A percentile compares a stretch with the other conserved stretches of the same genome.
These are phyloP conservation scores for Pseudogymnoascus sp. DNA, from an alignment of 2,329 filamentous ascomycete genomes.

Conservation along the genomic window DNA sequence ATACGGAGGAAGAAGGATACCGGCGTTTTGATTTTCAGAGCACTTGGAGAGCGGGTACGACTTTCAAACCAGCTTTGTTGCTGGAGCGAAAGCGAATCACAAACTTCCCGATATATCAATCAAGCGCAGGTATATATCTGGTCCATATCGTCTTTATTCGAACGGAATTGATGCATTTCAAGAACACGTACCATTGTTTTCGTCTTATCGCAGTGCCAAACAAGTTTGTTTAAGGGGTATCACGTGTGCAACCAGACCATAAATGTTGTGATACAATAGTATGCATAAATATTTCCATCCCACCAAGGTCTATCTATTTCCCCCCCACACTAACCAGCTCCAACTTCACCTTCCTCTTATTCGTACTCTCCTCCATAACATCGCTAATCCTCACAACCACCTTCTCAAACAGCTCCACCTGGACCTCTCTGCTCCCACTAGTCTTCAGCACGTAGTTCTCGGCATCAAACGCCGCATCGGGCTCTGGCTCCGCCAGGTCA, in stretches of 20 bases:
- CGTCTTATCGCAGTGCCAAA: neutral
- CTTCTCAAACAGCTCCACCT: constrained; percentile 83
- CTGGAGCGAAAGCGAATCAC: neutral
- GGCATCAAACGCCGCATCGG: constrained; percentile 73
- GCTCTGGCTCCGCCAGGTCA: constrained; percentile 70
- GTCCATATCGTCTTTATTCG: neutral
- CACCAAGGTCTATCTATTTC: neutral
- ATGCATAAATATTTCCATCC: neutral
- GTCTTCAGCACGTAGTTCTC: constrained; percentile 73
- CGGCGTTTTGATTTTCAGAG: neutral
- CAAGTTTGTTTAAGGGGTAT: neutral
- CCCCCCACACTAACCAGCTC: constrained; percentile 42
- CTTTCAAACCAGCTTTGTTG: neutral
- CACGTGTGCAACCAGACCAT: neutral
- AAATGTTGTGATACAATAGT: neutral
- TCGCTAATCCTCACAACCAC: constrained; percentile 83
- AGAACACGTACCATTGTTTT: neutral
- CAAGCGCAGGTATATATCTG: neutral
- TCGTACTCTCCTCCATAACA: constrained; percentile 89
- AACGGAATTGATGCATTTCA: neutral
- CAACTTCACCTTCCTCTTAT: constrained; percentile 85
- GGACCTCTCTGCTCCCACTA: constrained; percentile 45
- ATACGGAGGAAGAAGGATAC: neutral
- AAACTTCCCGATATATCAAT: neutral
- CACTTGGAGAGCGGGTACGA: neutral